phyloP scores from a whole-genome alignment of 2,329 filamentous ascomycete species.

The Exophiala phaeomuriformis region DNA sequence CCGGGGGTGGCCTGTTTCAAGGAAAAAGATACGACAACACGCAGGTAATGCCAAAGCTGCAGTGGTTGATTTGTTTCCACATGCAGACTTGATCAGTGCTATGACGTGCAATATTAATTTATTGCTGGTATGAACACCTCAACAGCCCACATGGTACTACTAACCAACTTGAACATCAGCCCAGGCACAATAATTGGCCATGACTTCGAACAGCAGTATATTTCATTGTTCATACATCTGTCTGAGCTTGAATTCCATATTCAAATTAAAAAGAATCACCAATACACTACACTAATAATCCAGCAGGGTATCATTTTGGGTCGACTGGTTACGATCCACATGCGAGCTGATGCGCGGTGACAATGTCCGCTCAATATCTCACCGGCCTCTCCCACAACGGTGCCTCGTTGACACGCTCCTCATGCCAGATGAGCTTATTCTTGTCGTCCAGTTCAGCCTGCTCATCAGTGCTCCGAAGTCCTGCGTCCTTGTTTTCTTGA shows the following conservation, averaged over 20 bases:
- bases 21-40: too few relatives aligned
- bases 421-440: slow-evolving; percentile 57
- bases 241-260: too few relatives aligned
- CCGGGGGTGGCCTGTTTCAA: too few relatives aligned
- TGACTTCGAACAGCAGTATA: background rate
- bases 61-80: too few relatives aligned
- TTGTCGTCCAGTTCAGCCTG: slow-evolving; percentile 63
- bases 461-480: slow-evolving; percentile 70
- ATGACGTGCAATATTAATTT: too few relatives aligned
- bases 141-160: too few relatives aligned
- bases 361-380: slow-evolving; percentile 9
- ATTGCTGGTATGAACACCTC: too few relatives aligned
- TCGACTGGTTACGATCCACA: background rate
- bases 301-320: background rate
- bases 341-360: background rate
- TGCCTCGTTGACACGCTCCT: slow-evolving; percentile 35
- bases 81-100: too few relatives aligned
- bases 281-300: background rate
- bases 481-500: slow-evolving; percentile 58
- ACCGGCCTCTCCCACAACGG: slow-evolving; percentile 19
- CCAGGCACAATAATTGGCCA: too few relatives aligned
- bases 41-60: too few relatives aligned
- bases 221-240: background rate
- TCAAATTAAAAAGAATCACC: too few relatives aligned
- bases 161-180: too few relatives aligned